Conservation (phyloP, 164 flowering plant genomes). For the Cinnamomum micranthum region DNA sequence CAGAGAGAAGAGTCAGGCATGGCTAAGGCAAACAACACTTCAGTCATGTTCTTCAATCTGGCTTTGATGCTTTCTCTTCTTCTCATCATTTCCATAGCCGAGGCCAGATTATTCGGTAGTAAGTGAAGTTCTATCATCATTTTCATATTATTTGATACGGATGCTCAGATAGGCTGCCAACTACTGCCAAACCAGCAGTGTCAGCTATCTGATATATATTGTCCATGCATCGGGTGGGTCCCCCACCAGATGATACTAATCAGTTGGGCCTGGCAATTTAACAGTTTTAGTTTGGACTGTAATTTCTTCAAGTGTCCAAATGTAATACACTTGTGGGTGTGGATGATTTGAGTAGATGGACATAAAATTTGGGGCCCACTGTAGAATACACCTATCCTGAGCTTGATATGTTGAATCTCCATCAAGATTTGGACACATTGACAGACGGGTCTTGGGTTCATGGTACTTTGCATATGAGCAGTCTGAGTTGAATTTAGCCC, state of each 20-base stretch:
- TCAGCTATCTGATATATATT: too few relatives aligned
- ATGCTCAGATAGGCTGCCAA: too few relatives aligned
- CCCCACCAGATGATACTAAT: neutral
- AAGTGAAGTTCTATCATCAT: neutral
- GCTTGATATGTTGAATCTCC: too few relatives aligned
- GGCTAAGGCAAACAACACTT: conserved; percentile 1
- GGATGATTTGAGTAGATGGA: too few relatives aligned
- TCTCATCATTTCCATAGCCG: conserved; percentile 10
- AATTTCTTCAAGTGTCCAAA: neutral
- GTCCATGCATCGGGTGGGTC: neutral
- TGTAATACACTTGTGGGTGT: neutral
- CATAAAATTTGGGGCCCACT: too few relatives aligned
- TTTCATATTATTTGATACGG: too few relatives aligned
- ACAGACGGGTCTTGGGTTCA: too few relatives aligned
- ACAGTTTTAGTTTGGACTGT: neutral
- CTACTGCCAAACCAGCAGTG: too few relatives aligned
- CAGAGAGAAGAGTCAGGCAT: neutral
- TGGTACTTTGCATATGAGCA: too few relatives aligned
- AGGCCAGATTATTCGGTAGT: conserved; percentile 3
- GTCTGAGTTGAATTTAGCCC: too few relatives aligned
- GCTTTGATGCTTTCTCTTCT: conserved; percentile 9
- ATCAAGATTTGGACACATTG: too few relatives aligned
- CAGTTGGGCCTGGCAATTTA: neutral
- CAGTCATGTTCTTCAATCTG: conserved; percentile 4
- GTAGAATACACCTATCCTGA: too few relatives aligned